These are phyloP conservation scores for Boletellus ananas DNA, from an alignment of 768 basidiomycete genomes.

Conservation along the genomic window DNA sequence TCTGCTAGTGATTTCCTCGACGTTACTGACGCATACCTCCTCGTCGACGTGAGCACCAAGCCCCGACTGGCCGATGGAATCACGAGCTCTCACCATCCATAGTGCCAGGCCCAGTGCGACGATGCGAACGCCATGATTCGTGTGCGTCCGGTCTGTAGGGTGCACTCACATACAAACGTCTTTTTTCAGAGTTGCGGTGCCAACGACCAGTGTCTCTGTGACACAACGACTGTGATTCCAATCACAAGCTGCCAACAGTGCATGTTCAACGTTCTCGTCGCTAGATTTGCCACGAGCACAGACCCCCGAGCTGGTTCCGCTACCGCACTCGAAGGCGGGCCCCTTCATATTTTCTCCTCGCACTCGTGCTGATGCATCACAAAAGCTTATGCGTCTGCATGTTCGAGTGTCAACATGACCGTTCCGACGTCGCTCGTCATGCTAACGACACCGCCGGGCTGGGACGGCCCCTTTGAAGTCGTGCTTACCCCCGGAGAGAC, in stretches of 20 bases:
- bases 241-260: slow-evolving; percentile 63
- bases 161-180: background rate
- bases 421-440: slow-evolving; percentile 38
- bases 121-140: slow-evolving; percentile 21
- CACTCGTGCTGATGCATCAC: slow-evolving; percentile 4
- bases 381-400: slow-evolving; percentile 55
- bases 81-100: slow-evolving; percentile 4
- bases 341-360: background rate
- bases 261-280: slow-evolving; percentile 56
- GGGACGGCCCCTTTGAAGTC: slow-evolving; percentile 58
- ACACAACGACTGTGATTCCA: slow-evolving; percentile 34
- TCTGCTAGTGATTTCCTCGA: slow-evolving; percentile 43
- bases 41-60: slow-evolving; percentile 24
- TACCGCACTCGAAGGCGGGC: slow-evolving; percentile 52
- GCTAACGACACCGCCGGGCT: slow-evolving; percentile 45
- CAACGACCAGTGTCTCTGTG: slow-evolving; percentile 55
- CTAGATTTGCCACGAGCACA: slow-evolving; percentile 42
- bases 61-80: background rate
- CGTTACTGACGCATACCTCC: slow-evolving; percentile 32
- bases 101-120: slow-evolving; percentile 29
- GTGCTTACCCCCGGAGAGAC: slow-evolving; percentile 43
- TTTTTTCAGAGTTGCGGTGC: slow-evolving; percentile 38
- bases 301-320: slow-evolving; percentile 59
- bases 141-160: slow-evolving; percentile 11
- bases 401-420: slow-evolving; percentile 37